Base-by-base conservation (phyloP, 352 stramenopile genomes). In the Phytophthora parvispora region DNA sequence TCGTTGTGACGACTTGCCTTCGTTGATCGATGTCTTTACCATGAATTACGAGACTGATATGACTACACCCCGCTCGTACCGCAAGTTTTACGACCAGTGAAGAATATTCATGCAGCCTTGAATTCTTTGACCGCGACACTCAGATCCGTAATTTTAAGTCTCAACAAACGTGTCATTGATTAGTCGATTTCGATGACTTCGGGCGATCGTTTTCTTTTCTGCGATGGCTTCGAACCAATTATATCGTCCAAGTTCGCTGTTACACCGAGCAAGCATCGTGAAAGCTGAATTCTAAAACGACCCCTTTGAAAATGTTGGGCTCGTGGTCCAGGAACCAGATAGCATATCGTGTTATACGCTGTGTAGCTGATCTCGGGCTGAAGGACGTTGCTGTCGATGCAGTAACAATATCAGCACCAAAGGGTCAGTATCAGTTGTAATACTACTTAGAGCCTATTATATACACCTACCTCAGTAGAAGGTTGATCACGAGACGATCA, bases 301-400 rank as follows among this genome's bases (percentile, higher is more conserved):
- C 63, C 55, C 24, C 48, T 68, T 9, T 69, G 67, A 50, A 83
- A 52, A 3, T 75, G 77, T 9, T 75, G 74, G 54, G 81, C 75
- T 42, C 67, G 71, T 4, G 78, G 57, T 7, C 83, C 83, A 24
- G 74, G 65, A 24, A 88, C 81, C 10, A 94, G 43, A 61, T 93
- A 94, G 58, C 83, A 90, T 29, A 88, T 91, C 20, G 86, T 94
- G 49, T 81, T 89, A 68, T 92, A 94, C 12, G 86, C 78, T 2
- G 86, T 92, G 62, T 92, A 92, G 57, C 81, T 89, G 75, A 94
- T 92, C 16, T 94, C 86, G 8, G 81, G 81, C 38, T 90, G 78
- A 28, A 93, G 43, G 20, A 90, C 59, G 25, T 87, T 74, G 29
- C 81, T 89, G 32, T 27, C 32, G 3, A 63, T 24, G 20, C 15